Conservation (phyloP, 176 grass and related monocot species). For the Musa beccarii region DNA sequence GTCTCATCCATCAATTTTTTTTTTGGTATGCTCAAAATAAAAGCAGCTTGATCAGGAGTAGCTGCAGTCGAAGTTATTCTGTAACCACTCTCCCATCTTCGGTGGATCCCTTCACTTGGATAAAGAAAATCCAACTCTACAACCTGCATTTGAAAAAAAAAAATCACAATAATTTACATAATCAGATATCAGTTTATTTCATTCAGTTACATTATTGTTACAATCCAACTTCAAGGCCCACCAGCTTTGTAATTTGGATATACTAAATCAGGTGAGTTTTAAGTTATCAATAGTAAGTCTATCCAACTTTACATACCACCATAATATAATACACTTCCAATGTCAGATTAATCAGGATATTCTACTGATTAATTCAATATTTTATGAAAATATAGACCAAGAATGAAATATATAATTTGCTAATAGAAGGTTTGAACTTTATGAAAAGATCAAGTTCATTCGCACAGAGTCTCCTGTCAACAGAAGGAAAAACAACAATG, state of each 20-base stretch:
- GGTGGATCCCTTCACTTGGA: conserved; percentile 76
- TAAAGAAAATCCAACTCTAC: conserved; percentile 89
- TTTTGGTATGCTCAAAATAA: conserved; percentile 75
- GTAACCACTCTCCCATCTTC: conserved; percentile 63
- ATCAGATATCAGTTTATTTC: neutral
- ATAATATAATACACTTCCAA: too few relatives aligned
- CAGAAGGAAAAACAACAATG: neutral
- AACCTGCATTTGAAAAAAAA: conserved; percentile 28
- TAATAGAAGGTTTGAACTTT: too few relatives aligned
- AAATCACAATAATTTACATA: conserved; percentile 1
- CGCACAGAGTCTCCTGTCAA: too few relatives aligned
- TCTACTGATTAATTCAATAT: too few relatives aligned
- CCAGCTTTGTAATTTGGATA: too few relatives aligned
- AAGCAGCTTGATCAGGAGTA: conserved; percentile 61
- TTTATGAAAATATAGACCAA: too few relatives aligned
- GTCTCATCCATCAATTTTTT: conserved; percentile 67
- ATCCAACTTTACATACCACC: too few relatives aligned
- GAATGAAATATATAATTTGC: too few relatives aligned
- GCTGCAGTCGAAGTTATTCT: conserved; percentile 77
- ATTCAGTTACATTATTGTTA: neutral
- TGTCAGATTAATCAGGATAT: too few relatives aligned
- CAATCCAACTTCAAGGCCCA: neutral
- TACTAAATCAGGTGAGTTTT: too few relatives aligned
- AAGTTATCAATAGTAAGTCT: too few relatives aligned
- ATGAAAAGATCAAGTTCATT: too few relatives aligned